Percentiles rank a stretch among this genome's conserved stretches.
These are phyloP conservation scores for Coemansia asiatica DNA, from an alignment of 192 early-diverging fungal genomes.

Conservation along the genomic window DNA sequence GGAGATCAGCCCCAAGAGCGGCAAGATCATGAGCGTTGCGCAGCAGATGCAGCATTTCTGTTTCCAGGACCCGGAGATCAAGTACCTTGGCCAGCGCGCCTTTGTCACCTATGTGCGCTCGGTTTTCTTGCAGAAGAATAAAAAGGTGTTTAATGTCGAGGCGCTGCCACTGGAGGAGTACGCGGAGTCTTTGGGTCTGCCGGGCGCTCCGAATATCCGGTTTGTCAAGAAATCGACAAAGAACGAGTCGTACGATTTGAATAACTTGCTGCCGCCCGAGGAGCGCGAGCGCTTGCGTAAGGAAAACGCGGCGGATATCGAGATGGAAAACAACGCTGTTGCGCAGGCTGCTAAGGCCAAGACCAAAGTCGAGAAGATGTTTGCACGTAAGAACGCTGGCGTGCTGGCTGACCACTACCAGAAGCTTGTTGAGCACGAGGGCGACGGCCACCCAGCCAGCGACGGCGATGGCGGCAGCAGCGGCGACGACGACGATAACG, in stretches of 20 bases:
- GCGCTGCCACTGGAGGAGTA: conserved; percentile 83
- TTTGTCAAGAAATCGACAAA: conserved; percentile 74
- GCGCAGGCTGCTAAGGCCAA: conserved; percentile 41
- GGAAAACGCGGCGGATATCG: conserved; percentile 27
- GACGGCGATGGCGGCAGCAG: too few species aligned
- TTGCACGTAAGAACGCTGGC: conserved; percentile 86
- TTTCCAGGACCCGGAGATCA: conserved; percentile 91
- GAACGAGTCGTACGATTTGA: conserved; percentile 66
- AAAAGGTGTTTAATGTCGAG: conserved; percentile 85
- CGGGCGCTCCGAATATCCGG: conserved; percentile 92
- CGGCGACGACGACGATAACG: conserved; percentile 66
- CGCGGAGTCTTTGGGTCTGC: conserved; percentile 88
- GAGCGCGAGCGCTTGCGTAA: conserved; percentile 33
- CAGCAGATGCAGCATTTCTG: conserved; percentile 88
- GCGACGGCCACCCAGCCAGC: conserved; percentile 16
- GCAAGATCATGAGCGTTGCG: conserved; percentile 75
- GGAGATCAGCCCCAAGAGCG: conserved; percentile 82
- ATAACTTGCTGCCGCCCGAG: conserved; percentile 47
- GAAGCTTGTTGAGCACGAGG: conserved; percentile 71
- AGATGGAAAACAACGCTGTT: conserved; percentile 25
- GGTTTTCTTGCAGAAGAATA: conserved; percentile 88
- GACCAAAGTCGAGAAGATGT: conserved; percentile 91
- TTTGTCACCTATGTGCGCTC: conserved; percentile 96
- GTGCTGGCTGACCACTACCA: conserved; percentile 90
- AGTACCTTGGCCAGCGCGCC: conserved; percentile 95